Conservation (phyloP, 441 rosid genomes). For the Euphorbia schlechtendalii region DNA sequence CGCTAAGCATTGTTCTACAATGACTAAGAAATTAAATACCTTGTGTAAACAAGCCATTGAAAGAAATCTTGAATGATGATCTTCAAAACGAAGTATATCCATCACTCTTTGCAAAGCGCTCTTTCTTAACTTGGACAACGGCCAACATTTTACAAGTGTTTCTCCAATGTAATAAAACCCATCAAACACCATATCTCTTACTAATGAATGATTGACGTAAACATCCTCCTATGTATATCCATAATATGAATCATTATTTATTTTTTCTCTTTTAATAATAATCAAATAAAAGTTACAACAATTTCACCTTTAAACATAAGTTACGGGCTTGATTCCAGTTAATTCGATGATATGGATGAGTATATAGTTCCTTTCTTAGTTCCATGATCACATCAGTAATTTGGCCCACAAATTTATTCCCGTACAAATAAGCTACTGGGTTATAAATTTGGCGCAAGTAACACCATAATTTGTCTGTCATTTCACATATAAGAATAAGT, state of each 20-base stretch:
- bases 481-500: no score
- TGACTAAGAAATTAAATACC: background rate
- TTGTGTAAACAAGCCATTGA: background rate
- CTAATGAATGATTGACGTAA: conserved; percentile 39
- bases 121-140: conserved; percentile 68
- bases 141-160: conserved; percentile 31
- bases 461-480: conserved; percentile 52
- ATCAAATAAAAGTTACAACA: no score
- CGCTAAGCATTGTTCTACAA: no score
- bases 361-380: conserved; percentile 45
- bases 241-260: no score
- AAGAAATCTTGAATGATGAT: conserved; percentile 54
- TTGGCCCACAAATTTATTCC: conserved; percentile 28
- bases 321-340: conserved; percentile 41
- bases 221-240: conserved; percentile 46
- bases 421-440: conserved; percentile 40
- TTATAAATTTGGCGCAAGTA: conserved; percentile 49
- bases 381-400: conserved; percentile 28
- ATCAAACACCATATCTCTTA: conserved; percentile 47
- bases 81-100: conserved; percentile 75
- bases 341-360: conserved; percentile 34
- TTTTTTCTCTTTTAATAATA: no score
- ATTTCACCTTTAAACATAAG: background rate
- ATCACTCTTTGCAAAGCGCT: conserved; percentile 44
- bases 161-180: conserved; percentile 37